phyloP scores from a whole-genome alignment of 148 eudicot species.

The Suaeda aralocaspica region DNA sequence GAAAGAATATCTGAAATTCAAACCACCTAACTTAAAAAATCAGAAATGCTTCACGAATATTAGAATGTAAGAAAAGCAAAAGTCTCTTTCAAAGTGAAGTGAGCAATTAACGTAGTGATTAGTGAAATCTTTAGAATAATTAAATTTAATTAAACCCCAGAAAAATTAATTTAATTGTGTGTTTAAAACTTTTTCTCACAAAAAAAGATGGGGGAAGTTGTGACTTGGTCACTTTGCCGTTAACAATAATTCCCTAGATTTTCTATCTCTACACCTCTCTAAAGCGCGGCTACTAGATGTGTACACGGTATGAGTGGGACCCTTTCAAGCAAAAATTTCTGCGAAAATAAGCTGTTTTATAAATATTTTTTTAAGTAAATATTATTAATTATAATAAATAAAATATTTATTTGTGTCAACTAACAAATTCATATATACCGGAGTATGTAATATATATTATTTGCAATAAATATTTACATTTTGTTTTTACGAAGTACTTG shows the following conservation, averaged over 20 bases:
- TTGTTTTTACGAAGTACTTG: too few relatives aligned
- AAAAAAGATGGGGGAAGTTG: neutral
- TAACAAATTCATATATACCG: too few relatives aligned
- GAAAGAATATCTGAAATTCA: neutral
- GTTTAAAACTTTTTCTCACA: neutral
- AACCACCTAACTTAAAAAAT: neutral
- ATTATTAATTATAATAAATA: too few relatives aligned
- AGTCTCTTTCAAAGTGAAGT: neutral
- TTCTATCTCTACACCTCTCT: neutral
- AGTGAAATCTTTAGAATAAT: neutral
- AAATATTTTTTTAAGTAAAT: too few relatives aligned
- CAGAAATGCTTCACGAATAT: neutral
- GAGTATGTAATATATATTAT: too few relatives aligned
- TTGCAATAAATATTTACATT: too few relatives aligned
- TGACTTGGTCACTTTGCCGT: slow-evolving; percentile 8
- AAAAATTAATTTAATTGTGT: neutral
- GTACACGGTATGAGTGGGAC: slow-evolving; percentile 31
- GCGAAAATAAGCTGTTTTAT: too few relatives aligned
- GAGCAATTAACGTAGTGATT: neutral
- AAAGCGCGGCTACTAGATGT: slow-evolving; percentile 13
- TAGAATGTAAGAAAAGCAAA: neutral
- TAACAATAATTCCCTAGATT: slow-evolving; percentile 21
- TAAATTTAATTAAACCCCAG: neutral
- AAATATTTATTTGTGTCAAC: too few relatives aligned
- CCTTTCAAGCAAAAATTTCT: too few relatives aligned